phyloP scores from a whole-genome alignment of 1,284 basidiomycete genomes.

The Wolfiporia cocos region DNA sequence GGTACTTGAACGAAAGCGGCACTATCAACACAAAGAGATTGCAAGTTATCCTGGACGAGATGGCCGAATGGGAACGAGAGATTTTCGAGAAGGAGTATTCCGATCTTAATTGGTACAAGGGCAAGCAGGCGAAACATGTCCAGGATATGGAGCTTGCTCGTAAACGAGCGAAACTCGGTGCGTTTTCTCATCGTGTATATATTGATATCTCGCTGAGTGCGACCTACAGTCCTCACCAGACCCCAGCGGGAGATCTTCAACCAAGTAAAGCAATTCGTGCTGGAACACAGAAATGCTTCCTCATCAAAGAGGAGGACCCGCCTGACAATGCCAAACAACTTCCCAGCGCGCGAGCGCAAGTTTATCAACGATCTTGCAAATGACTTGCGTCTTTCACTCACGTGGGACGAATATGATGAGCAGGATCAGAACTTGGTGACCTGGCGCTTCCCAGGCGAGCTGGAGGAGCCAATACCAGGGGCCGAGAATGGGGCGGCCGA shows the following conservation, averaged over 20 bases:
- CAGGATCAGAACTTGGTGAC: constrained; percentile 73
- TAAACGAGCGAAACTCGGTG: constrained; percentile 48
- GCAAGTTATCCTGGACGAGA: constrained; percentile 85
- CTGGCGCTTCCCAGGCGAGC: constrained; percentile 49
- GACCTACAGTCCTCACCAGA: constrained; percentile 59
- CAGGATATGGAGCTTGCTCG: constrained; percentile 49
- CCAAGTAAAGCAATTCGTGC: constrained; percentile 69
- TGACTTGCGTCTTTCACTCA: constrained; percentile 68
- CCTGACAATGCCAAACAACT: constrained; percentile 68
- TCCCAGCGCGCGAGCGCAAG: constrained; percentile 70
- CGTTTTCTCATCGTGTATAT: constrained; percentile 11
- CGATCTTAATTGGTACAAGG: constrained; percentile 87
- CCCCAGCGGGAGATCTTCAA: constrained; percentile 75
- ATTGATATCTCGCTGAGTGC: background rate
- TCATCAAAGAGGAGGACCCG: constrained; percentile 32
- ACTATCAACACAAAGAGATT: constrained; percentile 77
- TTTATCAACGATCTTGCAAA: constrained; percentile 75
- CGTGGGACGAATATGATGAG: constrained; percentile 90
- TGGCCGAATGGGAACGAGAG: constrained; percentile 83
- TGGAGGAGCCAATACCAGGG: constrained; percentile 34
- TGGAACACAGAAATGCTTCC: constrained; percentile 41
- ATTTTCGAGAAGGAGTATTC: constrained; percentile 88
- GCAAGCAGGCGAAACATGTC: constrained; percentile 75
- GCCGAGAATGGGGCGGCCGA: constrained; percentile 32
- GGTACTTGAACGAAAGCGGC: constrained; percentile 92